A percentile compares a stretch with the other conserved stretches of the same genome.
These are phyloP conservation scores for Kwoniella sp. DNA, from an alignment of 768 basidiomycete genomes.

Conservation along the genomic window DNA sequence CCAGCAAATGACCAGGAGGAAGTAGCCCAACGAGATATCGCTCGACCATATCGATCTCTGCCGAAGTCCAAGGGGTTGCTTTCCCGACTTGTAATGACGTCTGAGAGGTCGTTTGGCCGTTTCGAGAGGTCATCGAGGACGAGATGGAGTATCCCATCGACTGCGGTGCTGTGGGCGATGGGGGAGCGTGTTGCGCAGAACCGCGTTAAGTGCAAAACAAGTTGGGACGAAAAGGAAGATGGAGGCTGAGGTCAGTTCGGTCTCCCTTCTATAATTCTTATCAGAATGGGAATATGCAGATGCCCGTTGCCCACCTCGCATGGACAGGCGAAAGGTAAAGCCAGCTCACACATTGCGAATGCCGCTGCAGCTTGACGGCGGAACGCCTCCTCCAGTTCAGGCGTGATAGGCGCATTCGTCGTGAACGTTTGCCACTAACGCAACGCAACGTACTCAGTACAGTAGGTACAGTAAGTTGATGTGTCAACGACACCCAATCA, in stretches of 20 bases:
- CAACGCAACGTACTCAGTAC: not conserved
- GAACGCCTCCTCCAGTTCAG: conserved; percentile 17
- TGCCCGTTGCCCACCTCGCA: too few species aligned
- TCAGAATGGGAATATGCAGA: too few species aligned
- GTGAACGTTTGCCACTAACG: conserved; percentile 17
- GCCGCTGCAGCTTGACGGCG: conserved; percentile 10
- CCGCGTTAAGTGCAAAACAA: too few species aligned
- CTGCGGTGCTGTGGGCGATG: not conserved
- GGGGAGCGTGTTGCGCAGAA: too few species aligned
- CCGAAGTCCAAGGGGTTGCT: conserved; percentile 9
- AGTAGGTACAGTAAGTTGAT: too few species aligned
- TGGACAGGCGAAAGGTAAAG: too few species aligned
- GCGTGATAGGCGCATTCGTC: conserved; percentile 4
- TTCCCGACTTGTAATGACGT: conserved; percentile 16
- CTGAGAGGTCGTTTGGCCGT: conserved; percentile 7
- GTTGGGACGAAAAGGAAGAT: too few species aligned
- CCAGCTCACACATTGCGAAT: not conserved
- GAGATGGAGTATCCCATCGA: conserved; percentile 17
- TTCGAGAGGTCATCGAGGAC: conserved; percentile 5
- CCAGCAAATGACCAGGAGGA: conserved; percentile 3
- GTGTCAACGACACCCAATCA: too few species aligned
- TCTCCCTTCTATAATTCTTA: too few species aligned
- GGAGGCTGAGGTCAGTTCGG: too few species aligned
- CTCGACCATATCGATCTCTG: conserved; percentile 7
- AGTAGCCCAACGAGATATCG: conserved; percentile 6